Conservation (phyloP, 2,329 filamentous ascomycete species). For the Saccharata proteae region DNA sequence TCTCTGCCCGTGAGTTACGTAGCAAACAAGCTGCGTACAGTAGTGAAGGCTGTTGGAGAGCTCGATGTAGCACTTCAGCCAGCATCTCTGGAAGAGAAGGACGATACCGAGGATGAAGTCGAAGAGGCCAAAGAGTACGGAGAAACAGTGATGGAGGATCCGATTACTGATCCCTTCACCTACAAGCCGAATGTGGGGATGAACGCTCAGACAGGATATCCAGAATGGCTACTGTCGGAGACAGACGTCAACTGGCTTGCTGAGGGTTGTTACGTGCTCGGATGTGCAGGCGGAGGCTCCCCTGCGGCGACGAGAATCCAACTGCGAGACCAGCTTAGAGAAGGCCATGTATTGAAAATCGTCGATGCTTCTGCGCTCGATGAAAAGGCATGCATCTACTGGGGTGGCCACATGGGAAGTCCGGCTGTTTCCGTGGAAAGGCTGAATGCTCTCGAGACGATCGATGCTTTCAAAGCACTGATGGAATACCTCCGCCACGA, state of each 20-base stretch:
- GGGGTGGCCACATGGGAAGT: constrained; percentile 33
- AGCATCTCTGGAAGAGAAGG: constrained; percentile 5
- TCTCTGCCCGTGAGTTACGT: constrained; percentile 44
- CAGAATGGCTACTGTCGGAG: constrained; percentile 32
- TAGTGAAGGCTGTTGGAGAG: constrained; percentile 46
- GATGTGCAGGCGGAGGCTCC: constrained; percentile 37
- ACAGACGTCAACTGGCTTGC: constrained; percentile 34
- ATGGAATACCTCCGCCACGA: constrained; percentile 20
- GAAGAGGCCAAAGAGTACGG: constrained; percentile 3
- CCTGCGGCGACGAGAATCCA: constrained; percentile 33
- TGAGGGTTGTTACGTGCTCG: constrained; percentile 37
- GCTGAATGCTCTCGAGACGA: constrained; percentile 26
- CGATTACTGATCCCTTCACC: constrained; percentile 17
- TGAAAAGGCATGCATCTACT: constrained; percentile 32
- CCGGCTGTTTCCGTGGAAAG: constrained; percentile 33
- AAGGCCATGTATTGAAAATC: constrained; percentile 29
- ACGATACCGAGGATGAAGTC: constrained; percentile 7
- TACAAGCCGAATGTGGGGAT: constrained; percentile 31
- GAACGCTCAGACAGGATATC: constrained; percentile 8
- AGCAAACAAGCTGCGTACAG: constrained; percentile 35
- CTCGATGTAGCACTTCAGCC: constrained; percentile 25
- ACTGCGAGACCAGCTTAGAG: constrained; percentile 27
- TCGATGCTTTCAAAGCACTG: constrained; percentile 26
- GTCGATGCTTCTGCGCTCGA: constrained; percentile 31
- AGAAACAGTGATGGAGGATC: constrained; percentile 2